phyloP scores from a whole-genome alignment of 2,329 filamentous ascomycete genomes.

The Phoma herbarum region DNA sequence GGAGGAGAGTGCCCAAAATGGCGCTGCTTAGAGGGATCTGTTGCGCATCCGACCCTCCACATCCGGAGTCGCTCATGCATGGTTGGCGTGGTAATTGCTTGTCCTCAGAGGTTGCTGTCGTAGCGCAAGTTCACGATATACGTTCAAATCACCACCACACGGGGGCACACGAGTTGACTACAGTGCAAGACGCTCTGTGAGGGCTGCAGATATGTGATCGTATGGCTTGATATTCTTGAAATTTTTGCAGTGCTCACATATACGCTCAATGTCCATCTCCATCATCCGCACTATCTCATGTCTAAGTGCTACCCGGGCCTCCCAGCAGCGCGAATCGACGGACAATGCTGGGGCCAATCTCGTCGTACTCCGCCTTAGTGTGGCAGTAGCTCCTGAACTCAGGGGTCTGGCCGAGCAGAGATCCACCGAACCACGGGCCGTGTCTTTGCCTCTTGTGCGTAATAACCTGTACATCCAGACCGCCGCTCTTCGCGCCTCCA shows the following conservation, averaged over 20 bases:
- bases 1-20: neutral
- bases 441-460: conserved; percentile 97
- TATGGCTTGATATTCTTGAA: conserved; percentile 22
- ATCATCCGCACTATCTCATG: neutral
- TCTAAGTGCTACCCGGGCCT: conserved; percentile 81
- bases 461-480: conserved; percentile 95
- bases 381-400: conserved; percentile 99
- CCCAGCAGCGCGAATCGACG: conserved; percentile 92
- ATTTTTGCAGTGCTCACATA: conserved; percentile 28
- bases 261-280: conserved; percentile 24
- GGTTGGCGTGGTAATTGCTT: neutral
- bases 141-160: too few species aligned
- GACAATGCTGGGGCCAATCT: conserved; percentile 95
- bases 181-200: neutral
- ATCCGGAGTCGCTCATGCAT: neutral
- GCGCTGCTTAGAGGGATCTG: neutral
- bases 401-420: conserved; percentile 93
- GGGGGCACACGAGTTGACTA: neutral
- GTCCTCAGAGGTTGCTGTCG: neutral
- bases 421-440: conserved; percentile 98
- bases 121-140: neutral
- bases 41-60: neutral
- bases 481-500: conserved; percentile 90
- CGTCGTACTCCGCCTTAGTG: conserved; percentile 77
- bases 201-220: neutral